Evolutionary conservation across 1,284 basidiomycete species (phyloP), one percentile per base, ranked within the genome.

Genomic region (Fistulina hepatica): DNA sequence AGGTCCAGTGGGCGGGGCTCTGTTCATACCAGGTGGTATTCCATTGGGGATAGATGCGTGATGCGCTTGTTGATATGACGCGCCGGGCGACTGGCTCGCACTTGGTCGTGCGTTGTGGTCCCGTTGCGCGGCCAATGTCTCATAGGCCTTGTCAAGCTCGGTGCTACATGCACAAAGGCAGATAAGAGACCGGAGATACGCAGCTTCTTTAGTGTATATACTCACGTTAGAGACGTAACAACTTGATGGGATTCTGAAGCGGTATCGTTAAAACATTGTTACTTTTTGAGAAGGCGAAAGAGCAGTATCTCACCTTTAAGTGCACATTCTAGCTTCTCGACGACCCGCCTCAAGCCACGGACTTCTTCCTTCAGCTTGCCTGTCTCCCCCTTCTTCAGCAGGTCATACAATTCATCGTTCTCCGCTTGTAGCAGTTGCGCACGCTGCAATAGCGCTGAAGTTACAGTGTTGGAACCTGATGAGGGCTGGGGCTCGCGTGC

Each of bases 301-400:
- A 21, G 15, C 7, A 21, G 35, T 13, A 44, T n/a, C 67, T 44
- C 52, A 85, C 83, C 83, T 71, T 70, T 71, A 28, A 88, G 67
- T 41, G 82, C 81, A 23, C 63, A 63, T 55, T 86, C 78, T 27
- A 88, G 60, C 48, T 72, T 71, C 37, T 66, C 65, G 32, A 85
- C 77, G 21, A 76, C 70, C 46, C 72, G 65, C 30, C 73, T 67
- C 41, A 88, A 61, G 12, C 72, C 72, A 34, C 71, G 69, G 4
- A 81, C 81, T 53, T 88, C 82, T 52, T 88, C 84, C 51, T 84
- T 83, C 41, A 86, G 52, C 50, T 69, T 71, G 2, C 80, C 81
- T 0, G 78, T 81, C 56, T 85, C 79, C 33, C 77, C 72, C 19
- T 62, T 61, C 53, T 74, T 79, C 31, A 88, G 56, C 6, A 86